Evolutionary conservation across 257 asterid genomes (phyloP).

Genomic region (Eucommia ulmoides): DNA sequence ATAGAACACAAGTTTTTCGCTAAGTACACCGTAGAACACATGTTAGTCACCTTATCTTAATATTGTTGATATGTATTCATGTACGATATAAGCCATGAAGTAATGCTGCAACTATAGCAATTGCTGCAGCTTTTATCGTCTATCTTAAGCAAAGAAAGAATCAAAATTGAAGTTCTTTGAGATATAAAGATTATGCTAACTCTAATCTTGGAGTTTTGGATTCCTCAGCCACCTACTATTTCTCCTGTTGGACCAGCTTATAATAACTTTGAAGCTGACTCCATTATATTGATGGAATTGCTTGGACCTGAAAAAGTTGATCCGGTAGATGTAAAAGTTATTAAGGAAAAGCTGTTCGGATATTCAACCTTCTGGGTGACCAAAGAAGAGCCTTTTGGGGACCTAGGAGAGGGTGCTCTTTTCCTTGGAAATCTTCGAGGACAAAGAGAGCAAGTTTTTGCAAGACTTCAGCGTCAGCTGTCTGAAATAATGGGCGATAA

Average conservation of each 20-base stretch:
- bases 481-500: slow-evolving; percentile 73
- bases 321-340: slow-evolving; percentile 63
- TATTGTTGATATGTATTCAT: too few relatives aligned
- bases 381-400: slow-evolving; percentile 86
- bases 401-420: slow-evolving; percentile 80
- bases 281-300: slow-evolving; percentile 82
- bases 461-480: slow-evolving; percentile 68
- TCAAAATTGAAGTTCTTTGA: too few relatives aligned
- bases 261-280: slow-evolving; percentile 77
- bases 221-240: slow-evolving; percentile 40
- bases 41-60: too few relatives aligned
- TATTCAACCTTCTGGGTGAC: slow-evolving; percentile 98
- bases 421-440: slow-evolving; percentile 92
- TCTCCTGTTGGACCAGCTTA: slow-evolving; percentile 42
- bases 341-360: slow-evolving; percentile 81
- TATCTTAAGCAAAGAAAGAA: too few relatives aligned
- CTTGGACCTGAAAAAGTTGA: slow-evolving; percentile 94
- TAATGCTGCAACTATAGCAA: too few relatives aligned
- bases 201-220: neutral
- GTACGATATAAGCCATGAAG: too few relatives aligned
- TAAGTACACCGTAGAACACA: too few relatives aligned
- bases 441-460: slow-evolving; percentile 66
- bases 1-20: too few relatives aligned
- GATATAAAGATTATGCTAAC: too few relatives aligned
- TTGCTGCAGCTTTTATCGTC: too few relatives aligned